Conservation (phyloP, 2,329 filamentous ascomycete genomes). For the Botrytis medusae region DNA sequence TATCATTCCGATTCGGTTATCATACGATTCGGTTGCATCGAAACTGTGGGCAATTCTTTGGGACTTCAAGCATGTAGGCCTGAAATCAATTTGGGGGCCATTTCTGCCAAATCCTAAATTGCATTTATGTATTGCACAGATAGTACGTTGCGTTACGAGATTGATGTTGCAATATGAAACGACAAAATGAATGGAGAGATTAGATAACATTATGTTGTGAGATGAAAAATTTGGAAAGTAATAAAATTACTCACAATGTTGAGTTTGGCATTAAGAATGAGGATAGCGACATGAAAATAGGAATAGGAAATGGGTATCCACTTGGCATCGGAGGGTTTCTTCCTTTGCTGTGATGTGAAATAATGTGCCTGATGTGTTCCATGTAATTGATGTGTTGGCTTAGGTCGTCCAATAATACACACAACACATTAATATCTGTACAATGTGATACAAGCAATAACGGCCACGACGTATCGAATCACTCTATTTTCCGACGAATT, state of each 20-base stretch:
- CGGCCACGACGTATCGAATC: neutral
- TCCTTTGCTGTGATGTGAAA: neutral
- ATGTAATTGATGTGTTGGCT: constrained; percentile 14
- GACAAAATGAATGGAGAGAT: neutral
- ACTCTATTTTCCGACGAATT: neutral
- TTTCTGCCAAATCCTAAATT: neutral
- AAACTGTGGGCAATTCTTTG: neutral
- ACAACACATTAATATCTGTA: neutral
- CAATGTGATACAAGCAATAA: constrained; percentile 4
- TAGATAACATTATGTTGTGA: neutral
- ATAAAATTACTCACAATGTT: neutral
- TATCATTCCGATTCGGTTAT: neutral
- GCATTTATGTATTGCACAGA: neutral
- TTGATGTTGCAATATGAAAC: neutral
- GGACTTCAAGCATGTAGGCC: neutral
- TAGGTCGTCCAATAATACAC: constrained; percentile 13
- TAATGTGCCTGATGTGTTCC: constrained; percentile 2
- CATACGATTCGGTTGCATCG: neutral
- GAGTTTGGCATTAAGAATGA: constrained; percentile 3
- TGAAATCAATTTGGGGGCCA: neutral
- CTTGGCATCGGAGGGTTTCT: neutral
- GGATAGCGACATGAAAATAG: neutral
- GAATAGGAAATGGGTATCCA: neutral
- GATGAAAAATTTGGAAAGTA: constrained; percentile 4
- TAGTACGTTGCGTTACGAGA: neutral